phyloP scores from a whole-genome alignment of 768 basidiomycete genomes.

The Sutorius australiensis region DNA sequence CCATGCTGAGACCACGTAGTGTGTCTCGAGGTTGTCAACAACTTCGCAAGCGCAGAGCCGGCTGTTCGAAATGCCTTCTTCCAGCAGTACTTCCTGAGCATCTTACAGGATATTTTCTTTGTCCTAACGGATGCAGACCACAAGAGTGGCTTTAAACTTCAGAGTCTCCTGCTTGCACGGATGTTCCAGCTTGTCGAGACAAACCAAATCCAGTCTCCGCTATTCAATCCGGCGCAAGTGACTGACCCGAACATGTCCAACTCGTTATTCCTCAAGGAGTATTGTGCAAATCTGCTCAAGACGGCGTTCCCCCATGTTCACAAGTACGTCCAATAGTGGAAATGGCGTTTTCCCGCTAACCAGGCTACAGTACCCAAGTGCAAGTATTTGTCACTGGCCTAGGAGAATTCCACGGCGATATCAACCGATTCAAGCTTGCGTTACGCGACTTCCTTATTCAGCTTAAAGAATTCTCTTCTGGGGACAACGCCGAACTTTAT shows the following conservation, averaged over 20 bases:
- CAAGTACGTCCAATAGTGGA: slow-evolving; percentile 46
- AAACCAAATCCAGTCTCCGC: slow-evolving; percentile 72
- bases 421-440: slow-evolving; percentile 88
- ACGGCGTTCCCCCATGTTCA: slow-evolving; percentile 92
- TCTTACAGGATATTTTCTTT: slow-evolving; percentile 95
- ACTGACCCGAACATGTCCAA: slow-evolving; percentile 73
- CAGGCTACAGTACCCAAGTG: slow-evolving; percentile 56
- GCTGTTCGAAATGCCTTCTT: slow-evolving; percentile 88
- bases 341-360: slow-evolving; percentile 9
- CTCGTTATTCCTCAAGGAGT: slow-evolving; percentile 74
- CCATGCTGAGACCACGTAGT: slow-evolving; percentile 43
- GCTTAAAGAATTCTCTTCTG: slow-evolving; percentile 93
- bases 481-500: slow-evolving; percentile 87
- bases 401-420: slow-evolving; percentile 70
- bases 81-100: slow-evolving; percentile 91
- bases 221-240: slow-evolving; percentile 77
- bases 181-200: slow-evolving; percentile 91
- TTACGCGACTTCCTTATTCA: slow-evolving; percentile 97
- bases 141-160: slow-evolving; percentile 97
- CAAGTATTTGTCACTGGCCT: slow-evolving; percentile 64
- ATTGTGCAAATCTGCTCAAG: slow-evolving; percentile 81
- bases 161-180: slow-evolving; percentile 86
- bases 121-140: slow-evolving; percentile 97
- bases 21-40: slow-evolving; percentile 91
- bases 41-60: slow-evolving; percentile 80